Percentiles rank a stretch among this genome's conserved stretches.
phyloP scores from a whole-genome alignment of 106 monocot species.

The Acanthochlamys bracteata region DNA sequence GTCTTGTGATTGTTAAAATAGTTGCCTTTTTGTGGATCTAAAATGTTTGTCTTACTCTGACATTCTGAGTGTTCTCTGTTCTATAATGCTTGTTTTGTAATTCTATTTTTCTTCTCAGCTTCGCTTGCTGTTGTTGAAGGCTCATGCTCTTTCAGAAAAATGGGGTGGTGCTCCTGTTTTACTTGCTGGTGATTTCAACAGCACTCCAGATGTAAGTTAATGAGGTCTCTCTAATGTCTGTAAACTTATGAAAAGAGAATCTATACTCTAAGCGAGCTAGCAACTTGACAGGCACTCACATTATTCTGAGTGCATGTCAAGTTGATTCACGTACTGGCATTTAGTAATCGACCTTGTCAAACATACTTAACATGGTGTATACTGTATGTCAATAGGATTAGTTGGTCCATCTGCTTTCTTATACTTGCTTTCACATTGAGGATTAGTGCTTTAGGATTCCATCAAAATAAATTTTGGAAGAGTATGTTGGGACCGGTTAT shows the following conservation, averaged over 20 bases:
- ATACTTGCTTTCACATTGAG: too few relatives aligned
- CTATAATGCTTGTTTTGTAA: too few relatives aligned
- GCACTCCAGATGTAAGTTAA: conserved; percentile 43
- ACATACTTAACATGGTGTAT: neutral
- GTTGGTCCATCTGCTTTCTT: too few relatives aligned
- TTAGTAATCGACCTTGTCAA: neutral
- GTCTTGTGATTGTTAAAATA: too few relatives aligned
- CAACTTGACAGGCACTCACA: too few relatives aligned
- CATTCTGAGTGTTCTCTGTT: too few relatives aligned
- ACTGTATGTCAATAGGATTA: neutral
- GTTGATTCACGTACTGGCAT: neutral
- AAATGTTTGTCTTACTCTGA: too few relatives aligned
- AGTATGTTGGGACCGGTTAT: neutral
- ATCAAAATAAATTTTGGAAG: neutral
- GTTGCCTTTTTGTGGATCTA: too few relatives aligned
- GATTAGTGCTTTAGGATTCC: neutral
- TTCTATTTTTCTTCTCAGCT: conserved; percentile 29
- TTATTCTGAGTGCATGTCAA: too few relatives aligned
- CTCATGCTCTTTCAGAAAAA: conserved; percentile 52
- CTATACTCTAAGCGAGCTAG: too few relatives aligned
- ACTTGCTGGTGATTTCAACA: conserved; percentile 79
- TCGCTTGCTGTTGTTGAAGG: conserved; percentile 37
- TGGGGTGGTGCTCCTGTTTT: conserved; percentile 57
- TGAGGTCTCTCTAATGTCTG: neutral
- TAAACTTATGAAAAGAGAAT: neutral